Conservation (phyloP, 306 rosid genomes). For the Prunus armeniaca region DNA sequence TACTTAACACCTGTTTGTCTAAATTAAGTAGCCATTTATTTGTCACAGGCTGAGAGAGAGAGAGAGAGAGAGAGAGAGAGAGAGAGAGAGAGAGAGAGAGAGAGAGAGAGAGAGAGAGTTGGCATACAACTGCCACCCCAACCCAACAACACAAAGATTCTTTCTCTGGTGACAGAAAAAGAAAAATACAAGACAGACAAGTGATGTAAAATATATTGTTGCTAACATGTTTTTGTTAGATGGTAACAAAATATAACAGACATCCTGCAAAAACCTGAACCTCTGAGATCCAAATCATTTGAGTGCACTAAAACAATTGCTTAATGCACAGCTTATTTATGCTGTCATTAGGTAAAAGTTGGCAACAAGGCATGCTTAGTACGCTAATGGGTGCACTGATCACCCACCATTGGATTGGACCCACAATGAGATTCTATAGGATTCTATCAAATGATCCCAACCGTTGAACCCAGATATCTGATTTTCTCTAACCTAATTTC, state of each 20-base stretch:
- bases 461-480: slow-evolving; percentile 30
- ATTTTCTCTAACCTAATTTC: not conserved
- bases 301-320: not conserved
- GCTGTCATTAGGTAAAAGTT: slow-evolving; percentile 42
- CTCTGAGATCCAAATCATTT: not conserved
- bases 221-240: not conserved
- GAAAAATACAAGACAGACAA: not conserved
- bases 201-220: slow-evolving; percentile 1
- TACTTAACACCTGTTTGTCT: not conserved
- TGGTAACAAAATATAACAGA: not conserved
- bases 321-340: not conserved
- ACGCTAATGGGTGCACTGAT: slow-evolving; percentile 33
- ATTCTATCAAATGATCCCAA: slow-evolving; percentile 33
- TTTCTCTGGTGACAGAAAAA: not conserved
- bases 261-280: not conserved
- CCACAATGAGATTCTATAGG: slow-evolving; percentile 38
- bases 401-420: slow-evolving; percentile 30
- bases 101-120: slow-evolving; percentile 14
- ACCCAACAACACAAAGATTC: not conserved
- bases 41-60: not conserved
- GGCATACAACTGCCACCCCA: slow-evolving; percentile 25
- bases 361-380: slow-evolving; percentile 27
- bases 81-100: not conserved
- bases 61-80: not conserved
- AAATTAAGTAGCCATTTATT: not conserved